Evolutionary conservation across 352 stramenopile genomes (phyloP).

Genomic region (Elongisporangium anandrum): DNA sequence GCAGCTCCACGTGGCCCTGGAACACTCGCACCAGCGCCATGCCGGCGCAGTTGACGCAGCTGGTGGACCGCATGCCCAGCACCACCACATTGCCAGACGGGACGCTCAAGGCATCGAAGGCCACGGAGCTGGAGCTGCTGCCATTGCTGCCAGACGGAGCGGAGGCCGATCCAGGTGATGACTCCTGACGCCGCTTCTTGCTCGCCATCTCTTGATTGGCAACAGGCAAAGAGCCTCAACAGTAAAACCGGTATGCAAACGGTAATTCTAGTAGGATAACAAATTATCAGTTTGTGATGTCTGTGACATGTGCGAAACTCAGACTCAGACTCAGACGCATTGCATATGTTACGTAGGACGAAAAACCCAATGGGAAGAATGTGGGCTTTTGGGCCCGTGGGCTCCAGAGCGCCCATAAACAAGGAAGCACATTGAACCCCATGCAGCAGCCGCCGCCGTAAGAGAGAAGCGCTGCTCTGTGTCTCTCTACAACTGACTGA

Average conservation of each 20-base stretch:
- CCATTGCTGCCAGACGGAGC: background rate
- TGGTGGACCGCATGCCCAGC: constrained; percentile 48
- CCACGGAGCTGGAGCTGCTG: background rate
- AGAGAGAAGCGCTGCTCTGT: background rate
- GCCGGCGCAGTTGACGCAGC: constrained; percentile 61
- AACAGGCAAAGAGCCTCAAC: background rate
- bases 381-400: background rate
- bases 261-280: background rate
- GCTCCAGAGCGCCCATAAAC: background rate
- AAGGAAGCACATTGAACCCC: background rate
- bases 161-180: background rate
- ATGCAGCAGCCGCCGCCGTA: background rate
- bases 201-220: background rate
- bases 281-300: too few species aligned
- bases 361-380: background rate
- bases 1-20: constrained; percentile 65
- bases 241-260: background rate
- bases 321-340: background rate
- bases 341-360: background rate
- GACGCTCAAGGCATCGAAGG: constrained; percentile 37
- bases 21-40: constrained; percentile 78
- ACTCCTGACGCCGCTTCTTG: background rate
- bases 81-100: constrained; percentile 60
- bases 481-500: background rate
- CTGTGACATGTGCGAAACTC: too few species aligned